These are phyloP conservation scores for Abrus pulchellus DNA, from an alignment of 306 rosid species.

Conservation along the genomic window DNA sequence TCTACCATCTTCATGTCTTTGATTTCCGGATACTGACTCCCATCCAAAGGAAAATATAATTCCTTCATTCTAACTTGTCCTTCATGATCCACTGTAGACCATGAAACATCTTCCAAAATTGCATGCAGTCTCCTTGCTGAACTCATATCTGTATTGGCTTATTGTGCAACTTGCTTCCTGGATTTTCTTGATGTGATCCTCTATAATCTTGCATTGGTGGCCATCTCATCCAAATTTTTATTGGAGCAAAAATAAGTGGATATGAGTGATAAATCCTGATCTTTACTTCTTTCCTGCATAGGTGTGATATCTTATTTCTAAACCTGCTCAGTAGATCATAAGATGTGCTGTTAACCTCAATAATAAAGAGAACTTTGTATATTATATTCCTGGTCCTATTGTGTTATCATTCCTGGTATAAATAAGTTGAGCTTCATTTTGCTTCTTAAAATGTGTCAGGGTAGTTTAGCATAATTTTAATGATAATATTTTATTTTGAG, in stretches of 20 bases:
- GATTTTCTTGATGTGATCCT: slow-evolving; percentile 17
- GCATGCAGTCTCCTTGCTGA: slow-evolving; percentile 10
- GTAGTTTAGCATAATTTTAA: slow-evolving; percentile 16
- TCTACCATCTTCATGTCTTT: slow-evolving; percentile 4
- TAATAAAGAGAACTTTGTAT: slow-evolving; percentile 18
- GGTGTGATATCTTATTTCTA: slow-evolving; percentile 18
- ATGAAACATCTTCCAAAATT: slow-evolving; percentile 11
- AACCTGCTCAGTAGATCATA: slow-evolving; percentile 19
- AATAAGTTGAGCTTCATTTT: slow-evolving; percentile 27
- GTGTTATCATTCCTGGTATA: slow-evolving; percentile 26
- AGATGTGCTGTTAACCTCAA: slow-evolving; percentile 3
- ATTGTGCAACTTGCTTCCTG: slow-evolving; percentile 36
- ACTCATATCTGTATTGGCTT: slow-evolving; percentile 19
- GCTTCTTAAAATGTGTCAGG: slow-evolving; percentile 35
- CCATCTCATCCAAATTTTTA: background rate
- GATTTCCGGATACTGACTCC: background rate
- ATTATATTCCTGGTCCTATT: slow-evolving; percentile 38
- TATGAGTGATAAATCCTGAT: slow-evolving; percentile 12
- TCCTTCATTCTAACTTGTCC: slow-evolving; percentile 15
- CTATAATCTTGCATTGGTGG: slow-evolving; percentile 31
- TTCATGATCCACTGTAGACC: background rate
- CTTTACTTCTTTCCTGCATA: slow-evolving; percentile 29
- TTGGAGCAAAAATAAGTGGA: background rate
- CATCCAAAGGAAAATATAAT: background rate
- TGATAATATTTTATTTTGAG: slow-evolving; percentile 26